phyloP scores from a whole-genome alignment of 176 grass and related monocot genomes.

The Puccinellia tenuiflora region DNA sequence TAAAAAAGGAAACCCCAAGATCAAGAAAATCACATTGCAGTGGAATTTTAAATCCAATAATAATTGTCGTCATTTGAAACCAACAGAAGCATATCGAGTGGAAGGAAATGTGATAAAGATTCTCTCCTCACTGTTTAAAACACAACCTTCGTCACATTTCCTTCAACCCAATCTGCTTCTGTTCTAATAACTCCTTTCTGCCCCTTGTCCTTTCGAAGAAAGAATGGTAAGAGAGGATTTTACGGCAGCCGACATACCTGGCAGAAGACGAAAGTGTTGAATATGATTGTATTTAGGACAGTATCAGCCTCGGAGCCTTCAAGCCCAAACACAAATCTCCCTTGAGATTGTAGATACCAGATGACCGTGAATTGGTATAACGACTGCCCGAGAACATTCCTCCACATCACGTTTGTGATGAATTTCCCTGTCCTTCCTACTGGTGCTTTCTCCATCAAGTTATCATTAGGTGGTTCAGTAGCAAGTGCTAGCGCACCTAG shows the following conservation, averaged over 20 bases:
- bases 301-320: constrained; percentile 42
- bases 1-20: neutral
- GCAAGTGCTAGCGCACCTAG: constrained; percentile 85
- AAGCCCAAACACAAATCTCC: constrained; percentile 59
- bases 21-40: neutral
- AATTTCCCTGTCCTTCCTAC: constrained; percentile 80
- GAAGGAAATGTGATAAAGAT: neutral
- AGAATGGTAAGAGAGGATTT: neutral
- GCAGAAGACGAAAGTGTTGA: constrained; percentile 96
- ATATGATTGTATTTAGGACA: constrained; percentile 81
- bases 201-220: neutral
- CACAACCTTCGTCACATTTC: neutral
- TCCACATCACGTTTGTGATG: constrained; percentile 86
- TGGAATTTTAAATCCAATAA: neutral
- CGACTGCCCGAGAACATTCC: constrained; percentile 81
- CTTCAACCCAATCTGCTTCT: neutral
- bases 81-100: neutral
- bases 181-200: neutral
- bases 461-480: constrained; percentile 75
- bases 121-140: neutral
- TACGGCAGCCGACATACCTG: constrained; percentile 43
- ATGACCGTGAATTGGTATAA: constrained; percentile 65
- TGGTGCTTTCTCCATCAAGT: constrained; percentile 68
- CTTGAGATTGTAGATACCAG: constrained; percentile 84
- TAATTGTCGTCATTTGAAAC: neutral